Base-by-base conservation (phyloP, 73 alveolate genomes). In the Paramecium pentaurelia region DNA sequence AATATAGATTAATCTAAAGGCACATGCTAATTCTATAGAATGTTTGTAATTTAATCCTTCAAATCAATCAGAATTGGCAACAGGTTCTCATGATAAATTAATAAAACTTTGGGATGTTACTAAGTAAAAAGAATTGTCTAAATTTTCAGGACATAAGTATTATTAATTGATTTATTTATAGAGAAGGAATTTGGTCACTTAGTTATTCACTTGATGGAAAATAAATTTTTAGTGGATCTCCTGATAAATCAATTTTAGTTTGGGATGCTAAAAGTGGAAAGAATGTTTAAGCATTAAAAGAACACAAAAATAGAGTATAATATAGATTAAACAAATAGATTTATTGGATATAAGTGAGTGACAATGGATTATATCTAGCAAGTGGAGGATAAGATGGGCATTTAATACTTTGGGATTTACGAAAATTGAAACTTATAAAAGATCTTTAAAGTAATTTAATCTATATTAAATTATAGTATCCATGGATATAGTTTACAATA, bases 331-430 rank as follows among this genome's bases (percentile, higher is more conserved):
- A 12, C 2, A 73, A 73, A 10, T 27, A 80, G 91, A 80, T 80
- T 3, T 80, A 80, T 22, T 42, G 77, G 47, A 36, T 44, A 6
- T 6, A 34, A 20, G 71, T 28, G 34, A 80, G 91, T 44, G 91
- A 80, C 12, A 80, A 45, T 80, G 91, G 91, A 47, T 10, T 28
- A 18, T 80, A 80, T 80, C 38, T 80, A 47, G 73, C 73, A 7
- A 80, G 91, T 80, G 91, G 91, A 44, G 91, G 91, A 27, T 47
- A 80, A 47, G 91, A 80, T 80, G 91, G 91, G 0, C 75, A 80
- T 49, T 27, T 80, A 22, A 80, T 80, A 12, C 42, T 80, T 27
- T 80, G 91, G 91, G 91, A 80, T 36, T 22, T 80, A 36, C 45
- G 77, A 80, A n/a, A 80, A 45, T 80, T 80, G 30, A 44, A 42